Evolutionary conservation across 495 filamentous ascomycete species (phyloP).

Genomic region (Collariella sp.): DNA sequence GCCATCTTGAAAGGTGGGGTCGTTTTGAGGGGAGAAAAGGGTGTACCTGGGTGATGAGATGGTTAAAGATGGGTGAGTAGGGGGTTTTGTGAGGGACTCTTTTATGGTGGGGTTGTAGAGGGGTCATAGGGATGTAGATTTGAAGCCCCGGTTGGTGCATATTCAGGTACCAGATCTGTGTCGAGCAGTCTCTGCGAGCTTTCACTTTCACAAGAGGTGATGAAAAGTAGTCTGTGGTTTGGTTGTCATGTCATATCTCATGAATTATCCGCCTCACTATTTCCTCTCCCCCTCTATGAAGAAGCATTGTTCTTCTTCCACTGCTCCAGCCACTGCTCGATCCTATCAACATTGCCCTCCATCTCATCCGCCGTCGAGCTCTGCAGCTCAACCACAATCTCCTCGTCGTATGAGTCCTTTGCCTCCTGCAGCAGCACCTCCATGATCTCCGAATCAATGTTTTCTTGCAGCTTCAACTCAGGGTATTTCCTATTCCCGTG

Average conservation of each 20-base stretch:
- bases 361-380: slow-evolving; percentile 77
- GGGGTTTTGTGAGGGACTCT: background rate
- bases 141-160: slow-evolving; percentile 10
- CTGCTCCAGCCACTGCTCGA: slow-evolving; percentile 68
- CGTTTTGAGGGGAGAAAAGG: background rate
- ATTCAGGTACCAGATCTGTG: background rate
- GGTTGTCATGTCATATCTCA: slow-evolving; percentile 3
- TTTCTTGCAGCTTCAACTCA: slow-evolving; percentile 87
- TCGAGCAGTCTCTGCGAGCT: no score
- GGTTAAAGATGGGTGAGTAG: background rate
- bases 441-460: slow-evolving; percentile 96
- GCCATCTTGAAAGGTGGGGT: slow-evolving; percentile 2
- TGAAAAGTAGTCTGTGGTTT: no score
- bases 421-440: slow-evolving; percentile 89
- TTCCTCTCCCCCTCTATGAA: background rate
- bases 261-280: background rate
- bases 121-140: slow-evolving; percentile 1
- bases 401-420: slow-evolving; percentile 72
- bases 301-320: slow-evolving; percentile 61
- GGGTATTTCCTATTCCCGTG: slow-evolving; percentile 52
- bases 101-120: background rate
- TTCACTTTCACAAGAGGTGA: no score
- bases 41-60: background rate
- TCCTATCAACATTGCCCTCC: slow-evolving; percentile 76
- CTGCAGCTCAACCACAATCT: slow-evolving; percentile 81